These are phyloP conservation scores for Leccinum laetum DNA, from an alignment of 1,284 basidiomycete genomes.

Conservation along the genomic window DNA sequence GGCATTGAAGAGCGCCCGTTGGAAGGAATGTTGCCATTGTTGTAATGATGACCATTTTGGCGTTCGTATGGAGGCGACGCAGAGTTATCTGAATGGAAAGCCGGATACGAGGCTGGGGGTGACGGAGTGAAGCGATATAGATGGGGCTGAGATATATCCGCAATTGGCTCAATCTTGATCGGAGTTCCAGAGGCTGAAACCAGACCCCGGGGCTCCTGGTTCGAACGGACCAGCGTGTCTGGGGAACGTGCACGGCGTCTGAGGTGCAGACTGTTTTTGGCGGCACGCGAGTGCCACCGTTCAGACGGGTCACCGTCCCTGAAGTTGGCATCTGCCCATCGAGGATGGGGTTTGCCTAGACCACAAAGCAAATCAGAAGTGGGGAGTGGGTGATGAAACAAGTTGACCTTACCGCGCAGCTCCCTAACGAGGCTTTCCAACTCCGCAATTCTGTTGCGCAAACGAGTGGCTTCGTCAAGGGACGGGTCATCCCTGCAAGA, in stretches of 20 bases:
- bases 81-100: conserved; percentile 35
- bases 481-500: conserved; percentile 75
- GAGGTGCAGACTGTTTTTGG: conserved; percentile 52
- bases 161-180: conserved; percentile 56
- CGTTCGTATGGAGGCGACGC: conserved; percentile 36
- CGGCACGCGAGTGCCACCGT: conserved; percentile 81
- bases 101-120: conserved; percentile 43
- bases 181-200: conserved; percentile 49
- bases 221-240: conserved; percentile 37
- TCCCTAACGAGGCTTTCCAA: conserved; percentile 87
- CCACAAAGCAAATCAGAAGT: conserved; percentile 16
- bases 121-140: conserved; percentile 66
- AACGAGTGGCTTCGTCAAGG: conserved; percentile 78
- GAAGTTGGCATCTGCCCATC: conserved; percentile 77
- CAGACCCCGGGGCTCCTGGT: conserved; percentile 34
- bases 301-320: conserved; percentile 77
- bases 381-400: conserved; percentile 11
- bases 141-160: conserved; percentile 45
- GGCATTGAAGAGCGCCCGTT: conserved; percentile 32
- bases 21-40: conserved; percentile 31
- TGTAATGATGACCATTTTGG: conserved; percentile 35
- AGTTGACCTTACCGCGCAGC: conserved; percentile 55
- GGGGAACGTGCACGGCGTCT: conserved; percentile 42
- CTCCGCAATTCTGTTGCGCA: conserved; percentile 85
- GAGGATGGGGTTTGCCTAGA: conserved; percentile 78